These are phyloP conservation scores for Vaccinium corymbosum DNA, from an alignment of 148 eudicot species.

Conservation along the genomic window DNA sequence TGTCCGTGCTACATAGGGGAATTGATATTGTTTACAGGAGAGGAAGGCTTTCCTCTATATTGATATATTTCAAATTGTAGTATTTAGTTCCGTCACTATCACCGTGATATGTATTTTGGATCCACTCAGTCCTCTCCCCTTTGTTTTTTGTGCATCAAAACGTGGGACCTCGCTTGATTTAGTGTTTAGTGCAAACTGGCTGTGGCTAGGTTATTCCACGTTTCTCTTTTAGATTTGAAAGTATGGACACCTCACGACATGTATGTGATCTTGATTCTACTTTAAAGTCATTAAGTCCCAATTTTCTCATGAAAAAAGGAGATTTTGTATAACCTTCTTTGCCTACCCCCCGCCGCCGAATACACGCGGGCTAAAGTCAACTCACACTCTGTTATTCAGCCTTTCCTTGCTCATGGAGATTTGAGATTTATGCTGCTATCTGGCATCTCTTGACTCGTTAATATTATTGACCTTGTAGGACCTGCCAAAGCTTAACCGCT, in stretches of 20 bases:
- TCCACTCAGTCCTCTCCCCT: background rate
- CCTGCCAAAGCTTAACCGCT: constrained; percentile 78
- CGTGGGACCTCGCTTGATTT: background rate
- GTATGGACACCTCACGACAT: background rate
- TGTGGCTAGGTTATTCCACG: background rate
- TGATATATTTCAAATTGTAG: background rate
- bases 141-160: background rate
- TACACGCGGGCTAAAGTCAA: background rate
- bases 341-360: too few relatives aligned
- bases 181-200: background rate
- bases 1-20: too few relatives aligned
- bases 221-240: background rate
- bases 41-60: background rate
- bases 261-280: background rate
- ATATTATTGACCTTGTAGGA: constrained; percentile 41
- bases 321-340: background rate
- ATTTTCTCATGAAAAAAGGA: background rate
- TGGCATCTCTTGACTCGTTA: background rate
- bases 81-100: background rate
- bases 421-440: background rate
- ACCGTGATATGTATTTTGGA: background rate
- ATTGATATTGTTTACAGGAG: too few relatives aligned
- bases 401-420: constrained; percentile 1
- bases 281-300: background rate
- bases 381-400: background rate